A percentile compares a stretch with the other conserved stretches of the same genome.
These are phyloP conservation scores for Wallemia mellicola DNA, from an alignment of 1,284 basidiomycete genomes.

Conservation along the genomic window DNA sequence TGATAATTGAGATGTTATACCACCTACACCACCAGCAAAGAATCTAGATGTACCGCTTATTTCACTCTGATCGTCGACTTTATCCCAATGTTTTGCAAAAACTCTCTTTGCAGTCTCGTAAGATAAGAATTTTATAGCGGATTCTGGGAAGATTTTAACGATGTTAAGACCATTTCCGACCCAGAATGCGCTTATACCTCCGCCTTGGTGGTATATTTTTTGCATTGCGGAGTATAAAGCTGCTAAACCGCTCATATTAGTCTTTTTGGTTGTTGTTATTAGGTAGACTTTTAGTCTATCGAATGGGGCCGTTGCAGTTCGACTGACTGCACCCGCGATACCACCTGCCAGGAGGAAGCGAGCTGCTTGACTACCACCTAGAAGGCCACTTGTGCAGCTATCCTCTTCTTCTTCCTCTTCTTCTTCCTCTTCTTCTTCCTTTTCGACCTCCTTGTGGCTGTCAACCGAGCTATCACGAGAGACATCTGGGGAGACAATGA, in stretches of 20 bases:
- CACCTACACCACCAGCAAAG: constrained; percentile 79
- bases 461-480: too few species aligned
- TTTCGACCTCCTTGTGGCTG: background rate
- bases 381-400: constrained; percentile 15
- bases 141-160: constrained; percentile 84
- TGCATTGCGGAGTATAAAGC: constrained; percentile 40
- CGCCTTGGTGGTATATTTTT: constrained; percentile 59
- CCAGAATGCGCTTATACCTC: constrained; percentile 68
- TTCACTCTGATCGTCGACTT: constrained; percentile 60
- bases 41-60: constrained; percentile 80
- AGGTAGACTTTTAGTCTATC: constrained; percentile 91
- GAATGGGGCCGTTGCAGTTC: constrained; percentile 88
- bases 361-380: constrained; percentile 42
- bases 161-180: constrained; percentile 33
- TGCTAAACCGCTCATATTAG: constrained; percentile 23
- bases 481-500: background rate
- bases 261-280: constrained; percentile 30
- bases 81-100: constrained; percentile 72
- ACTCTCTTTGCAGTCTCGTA: constrained; percentile 90
- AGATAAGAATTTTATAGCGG: constrained; percentile 88
- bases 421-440: constrained; percentile 20
- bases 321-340: constrained; percentile 59
- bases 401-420: constrained; percentile 25
- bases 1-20: constrained; percentile 67
- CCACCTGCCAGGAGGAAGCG: constrained; percentile 83